Conservation (phyloP, 345 rosid species). For the Psidium guajava region DNA sequence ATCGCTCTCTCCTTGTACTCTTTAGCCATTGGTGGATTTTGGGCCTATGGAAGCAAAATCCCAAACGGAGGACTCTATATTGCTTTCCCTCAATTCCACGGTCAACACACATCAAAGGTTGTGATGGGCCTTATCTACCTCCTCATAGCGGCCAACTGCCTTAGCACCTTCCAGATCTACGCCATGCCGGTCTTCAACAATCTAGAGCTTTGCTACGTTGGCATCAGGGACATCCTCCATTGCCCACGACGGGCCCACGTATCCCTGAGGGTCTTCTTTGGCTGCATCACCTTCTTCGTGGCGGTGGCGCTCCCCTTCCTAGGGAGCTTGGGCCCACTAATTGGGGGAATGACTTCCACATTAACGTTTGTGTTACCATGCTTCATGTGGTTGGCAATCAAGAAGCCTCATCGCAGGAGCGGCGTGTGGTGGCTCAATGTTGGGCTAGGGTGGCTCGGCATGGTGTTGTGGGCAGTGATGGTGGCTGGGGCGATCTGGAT, state of each 20-base stretch:
- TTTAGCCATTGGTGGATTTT: constrained; percentile 32
- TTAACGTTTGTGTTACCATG: constrained; percentile 43
- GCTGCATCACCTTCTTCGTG: constrained; percentile 27
- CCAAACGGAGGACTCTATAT: constrained; percentile 19
- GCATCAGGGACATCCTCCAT: constrained; percentile 1
- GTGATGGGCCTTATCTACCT: constrained; percentile 11
- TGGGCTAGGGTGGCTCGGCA: constrained; percentile 31
- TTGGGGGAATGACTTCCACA: constrained; percentile 36
- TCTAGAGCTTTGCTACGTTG: constrained; percentile 15
- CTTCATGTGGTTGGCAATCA: constrained; percentile 41
- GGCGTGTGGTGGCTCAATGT: constrained; percentile 27
- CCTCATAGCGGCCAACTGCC: constrained; percentile 15
- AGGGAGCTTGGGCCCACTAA: constrained; percentile 18
- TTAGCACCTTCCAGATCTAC: constrained; percentile 36
- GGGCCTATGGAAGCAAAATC: constrained; percentile 39
- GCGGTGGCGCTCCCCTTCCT: constrained; percentile 38
- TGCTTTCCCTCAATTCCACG: constrained; percentile 13
- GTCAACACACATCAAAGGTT: constrained; percentile 6
- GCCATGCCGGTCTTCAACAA: constrained; percentile 52
- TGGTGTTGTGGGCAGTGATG: constrained; percentile 10
- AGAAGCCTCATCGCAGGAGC: not conserved
- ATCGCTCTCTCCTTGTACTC: constrained; percentile 21
- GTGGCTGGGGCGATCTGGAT: constrained; percentile 30
- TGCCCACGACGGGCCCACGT: constrained; percentile 18
- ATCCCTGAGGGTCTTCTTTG: constrained; percentile 18